phyloP scores from a whole-genome alignment of 805 yeast species.

The Yarrowia sp. region DNA sequence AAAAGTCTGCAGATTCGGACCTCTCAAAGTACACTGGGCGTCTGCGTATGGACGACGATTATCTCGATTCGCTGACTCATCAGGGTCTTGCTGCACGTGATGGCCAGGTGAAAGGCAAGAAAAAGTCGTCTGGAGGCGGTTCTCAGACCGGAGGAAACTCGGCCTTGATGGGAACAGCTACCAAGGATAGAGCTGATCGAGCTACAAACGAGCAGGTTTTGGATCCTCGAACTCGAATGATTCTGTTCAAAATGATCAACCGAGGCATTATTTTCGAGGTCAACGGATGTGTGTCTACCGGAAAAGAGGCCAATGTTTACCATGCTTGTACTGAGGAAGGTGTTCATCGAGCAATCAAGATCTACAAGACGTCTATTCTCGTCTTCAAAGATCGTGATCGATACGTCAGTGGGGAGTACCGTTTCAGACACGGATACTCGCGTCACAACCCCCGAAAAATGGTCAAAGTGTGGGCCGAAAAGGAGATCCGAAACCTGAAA shows the following conservation, averaged over 20 bases:
- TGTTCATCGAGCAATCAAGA: constrained; percentile 82
- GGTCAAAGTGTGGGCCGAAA: constrained; percentile 99
- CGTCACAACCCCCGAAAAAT: constrained; percentile 95
- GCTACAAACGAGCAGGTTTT: constrained; percentile 97
- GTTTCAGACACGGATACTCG: constrained; percentile 83
- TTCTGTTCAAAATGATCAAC: constrained; percentile 79
- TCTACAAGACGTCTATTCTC: constrained; percentile 92
- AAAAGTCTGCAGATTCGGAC: constrained; percentile 20
- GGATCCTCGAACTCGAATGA: constrained; percentile 90
- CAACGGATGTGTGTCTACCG: constrained; percentile 94
- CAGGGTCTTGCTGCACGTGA: constrained; percentile 37
- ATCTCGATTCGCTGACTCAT: constrained; percentile 39
- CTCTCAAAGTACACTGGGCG: constrained; percentile 42
- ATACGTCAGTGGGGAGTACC: constrained; percentile 93
- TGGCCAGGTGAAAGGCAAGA: constrained; percentile 29
- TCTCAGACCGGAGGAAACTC: constrained; percentile 43
- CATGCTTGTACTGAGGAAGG: constrained; percentile 61
- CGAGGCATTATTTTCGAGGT: constrained; percentile 84
- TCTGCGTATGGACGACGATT: constrained; percentile 44
- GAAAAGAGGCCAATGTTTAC: constrained; percentile 98
- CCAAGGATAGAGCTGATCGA: constrained; percentile 80
- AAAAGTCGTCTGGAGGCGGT: constrained; percentile 41
- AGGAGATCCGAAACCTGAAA: constrained; percentile 91
- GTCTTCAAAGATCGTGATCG: constrained; percentile 97
- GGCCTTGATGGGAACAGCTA: constrained; percentile 38